phyloP scores from a whole-genome alignment of 768 basidiomycete genomes.

The Pleurotus tuber-regium region DNA sequence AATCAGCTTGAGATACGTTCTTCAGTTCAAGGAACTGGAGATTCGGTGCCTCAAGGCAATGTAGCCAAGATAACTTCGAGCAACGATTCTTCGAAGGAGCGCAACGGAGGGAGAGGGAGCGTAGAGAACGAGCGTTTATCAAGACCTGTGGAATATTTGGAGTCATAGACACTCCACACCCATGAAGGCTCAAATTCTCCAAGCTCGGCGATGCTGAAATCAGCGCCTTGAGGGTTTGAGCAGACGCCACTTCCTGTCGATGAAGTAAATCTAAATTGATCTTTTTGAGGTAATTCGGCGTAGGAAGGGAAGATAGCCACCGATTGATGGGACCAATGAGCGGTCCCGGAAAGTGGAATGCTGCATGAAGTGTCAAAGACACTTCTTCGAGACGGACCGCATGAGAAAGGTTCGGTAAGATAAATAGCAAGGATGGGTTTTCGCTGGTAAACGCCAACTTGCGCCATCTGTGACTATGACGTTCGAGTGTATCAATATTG shows the following conservation, averaged over 20 bases:
- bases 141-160: not conserved
- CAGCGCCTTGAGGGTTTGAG: not conserved
- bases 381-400: not conserved
- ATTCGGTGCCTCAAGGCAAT: not conserved
- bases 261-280: not conserved
- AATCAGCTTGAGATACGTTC: not conserved
- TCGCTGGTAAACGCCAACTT: not conserved
- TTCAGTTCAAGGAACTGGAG: conserved; percentile 1
- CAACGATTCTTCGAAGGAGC: not conserved
- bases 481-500: not conserved
- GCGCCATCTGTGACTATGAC: not conserved
- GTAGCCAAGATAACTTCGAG: not conserved
- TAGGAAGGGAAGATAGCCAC: not conserved
- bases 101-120: not conserved
- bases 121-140: not conserved
- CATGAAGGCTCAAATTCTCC: not conserved
- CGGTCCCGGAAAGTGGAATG: not conserved
- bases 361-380: not conserved
- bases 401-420: not conserved
- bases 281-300: not conserved
- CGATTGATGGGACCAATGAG: not conserved
- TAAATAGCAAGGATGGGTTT: not conserved
- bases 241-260: not conserved
- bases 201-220: not conserved
- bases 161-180: not conserved